Base-by-base conservation (phyloP, 371 early-diverging fungal species). In the Mortierella sp. region DNA sequence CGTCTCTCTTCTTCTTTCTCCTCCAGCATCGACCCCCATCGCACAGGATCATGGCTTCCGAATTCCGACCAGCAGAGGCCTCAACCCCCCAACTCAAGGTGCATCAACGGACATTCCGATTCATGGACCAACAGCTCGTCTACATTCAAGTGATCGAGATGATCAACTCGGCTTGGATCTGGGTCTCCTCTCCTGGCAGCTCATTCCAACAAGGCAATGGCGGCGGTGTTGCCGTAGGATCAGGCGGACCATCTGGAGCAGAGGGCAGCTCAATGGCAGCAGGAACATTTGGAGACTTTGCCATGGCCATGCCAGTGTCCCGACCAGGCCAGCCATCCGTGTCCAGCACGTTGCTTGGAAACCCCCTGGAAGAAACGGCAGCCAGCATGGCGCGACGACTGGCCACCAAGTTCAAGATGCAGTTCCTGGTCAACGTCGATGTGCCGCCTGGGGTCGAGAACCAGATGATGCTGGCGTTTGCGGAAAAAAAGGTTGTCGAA, bases 271-370 rank as follows among this genome's bases (percentile, higher is more conserved):
- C 49, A 21, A 28, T 28, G 2, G 49, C 43, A 0, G 63, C 58
- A 17, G 71, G 72, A 4, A 51, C 61, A 25, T 71, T 71, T 57
- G 72, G 72, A 10, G 72, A 71, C 16, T 62, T 71, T 39, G 71
- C 71, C 14, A 64, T 71, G 60, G 63, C 61, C 17, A 71, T 71
- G 71, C 71, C 71, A n/a, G 34, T 57, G 1, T 55, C 40, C 27
- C 49, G 71, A 25, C 22, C 71, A 29, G 65, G 64, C 21, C 64
- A 64, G 60, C 52, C 64, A 0, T 52, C 65, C 0, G 55, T 60
- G 10, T 71, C 71, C 2, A 64, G 64, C 17, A 52, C 57, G 0
- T 53, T 71, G 16, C 65, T 71, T 17, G 71, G 71, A 9, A 65
- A 27, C 37, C 54, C 65, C 14, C 31, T 71, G 19, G 71, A 71